Base-by-base conservation (phyloP, 306 rosid genomes). In the Arachis hypogaea region DNA sequence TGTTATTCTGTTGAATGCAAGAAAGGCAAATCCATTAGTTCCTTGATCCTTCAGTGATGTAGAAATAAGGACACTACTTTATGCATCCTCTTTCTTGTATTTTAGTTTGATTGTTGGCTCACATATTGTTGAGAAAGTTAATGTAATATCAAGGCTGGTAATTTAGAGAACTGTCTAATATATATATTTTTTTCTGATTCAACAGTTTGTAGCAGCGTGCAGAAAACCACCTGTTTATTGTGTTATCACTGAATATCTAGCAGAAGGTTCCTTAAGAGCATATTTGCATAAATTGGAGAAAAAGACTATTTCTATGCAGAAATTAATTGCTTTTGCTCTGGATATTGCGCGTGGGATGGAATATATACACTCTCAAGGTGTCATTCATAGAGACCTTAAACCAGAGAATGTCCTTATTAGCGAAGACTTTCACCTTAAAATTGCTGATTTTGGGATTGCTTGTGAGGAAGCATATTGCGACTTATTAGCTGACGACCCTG, bases 361-460 rank as follows among this genome's bases (percentile, higher is more conserved):
- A 63, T 94, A 88, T 72, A 87, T 94, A 80, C 99, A 94, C 86
- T 85, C 90, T 9, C 90, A 87, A 74, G 96, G 95, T 29, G 80
- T 92, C 69, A 90, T 89, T 51, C 99, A 94, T 69, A 88, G 99
- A 28, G 99, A 94, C 76, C 92, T 94, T 56, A 94, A 94, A 80
- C 99, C 99, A 0, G 99, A 92, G 80, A 94, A 94, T 73, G 79
- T 94, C 68, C 93, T 94, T 42, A 92, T 94, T 41, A 86, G 77
- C 64, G 85, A 80, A 71, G 87, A 92, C 51, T 83, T 72, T 61
- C 89, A 70, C 80, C 84, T 94, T 77, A 94, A 89, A 82, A 76
- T 94, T 62, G 99, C 97, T 72, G 99, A 94, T 88, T 94, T 90
- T 80, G 99, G 99, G 52, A 94, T 88, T 62, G 99, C 92, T 28